Percentiles rank a stretch among this genome's conserved stretches.
phyloP scores from a whole-genome alignment of 2,329 filamentous ascomycete genomes.

The Alternaria gaisen region DNA sequence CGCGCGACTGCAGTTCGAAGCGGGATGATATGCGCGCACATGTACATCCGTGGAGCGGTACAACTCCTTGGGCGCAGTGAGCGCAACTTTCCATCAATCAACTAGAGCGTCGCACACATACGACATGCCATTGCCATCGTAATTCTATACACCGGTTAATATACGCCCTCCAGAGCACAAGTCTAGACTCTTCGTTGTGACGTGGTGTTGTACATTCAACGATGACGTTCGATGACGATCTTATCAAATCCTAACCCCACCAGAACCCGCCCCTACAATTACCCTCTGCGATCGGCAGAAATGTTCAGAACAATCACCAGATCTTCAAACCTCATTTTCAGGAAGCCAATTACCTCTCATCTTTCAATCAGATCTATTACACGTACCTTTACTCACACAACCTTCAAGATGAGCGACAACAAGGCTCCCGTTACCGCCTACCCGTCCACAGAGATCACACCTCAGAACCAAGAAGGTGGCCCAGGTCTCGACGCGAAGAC shows the following conservation, averaged over 20 bases:
- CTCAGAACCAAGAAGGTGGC: slow-evolving; percentile 28
- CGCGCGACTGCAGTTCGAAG: background rate
- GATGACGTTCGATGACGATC: slow-evolving; percentile 21
- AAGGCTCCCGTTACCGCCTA: slow-evolving; percentile 29
- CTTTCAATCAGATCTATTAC: background rate
- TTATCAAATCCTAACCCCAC: slow-evolving; percentile 13
- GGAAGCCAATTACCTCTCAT: background rate
- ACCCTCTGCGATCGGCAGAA: background rate
- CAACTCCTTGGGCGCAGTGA: background rate
- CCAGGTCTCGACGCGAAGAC: slow-evolving; percentile 27
- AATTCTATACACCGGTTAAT: background rate
- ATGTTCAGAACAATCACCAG: background rate
- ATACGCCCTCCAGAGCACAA: background rate
- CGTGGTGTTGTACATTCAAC: slow-evolving; percentile 9
- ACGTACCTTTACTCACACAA: slow-evolving; percentile 2
- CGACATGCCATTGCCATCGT: background rate
- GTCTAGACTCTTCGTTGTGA: slow-evolving; percentile 11
- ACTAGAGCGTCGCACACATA: background rate
- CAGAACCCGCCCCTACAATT: slow-evolving; percentile 8
- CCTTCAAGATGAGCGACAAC: slow-evolving; percentile 23
- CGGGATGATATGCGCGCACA: background rate
- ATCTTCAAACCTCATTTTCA: background rate
- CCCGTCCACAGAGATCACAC: slow-evolving; percentile 26
- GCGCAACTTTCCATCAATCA: background rate
- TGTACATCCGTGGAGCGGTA: background rate